These are phyloP conservation scores for Butyriboletus appendiculatus DNA, from an alignment of 1,284 basidiomycete genomes.

Conservation along the genomic window DNA sequence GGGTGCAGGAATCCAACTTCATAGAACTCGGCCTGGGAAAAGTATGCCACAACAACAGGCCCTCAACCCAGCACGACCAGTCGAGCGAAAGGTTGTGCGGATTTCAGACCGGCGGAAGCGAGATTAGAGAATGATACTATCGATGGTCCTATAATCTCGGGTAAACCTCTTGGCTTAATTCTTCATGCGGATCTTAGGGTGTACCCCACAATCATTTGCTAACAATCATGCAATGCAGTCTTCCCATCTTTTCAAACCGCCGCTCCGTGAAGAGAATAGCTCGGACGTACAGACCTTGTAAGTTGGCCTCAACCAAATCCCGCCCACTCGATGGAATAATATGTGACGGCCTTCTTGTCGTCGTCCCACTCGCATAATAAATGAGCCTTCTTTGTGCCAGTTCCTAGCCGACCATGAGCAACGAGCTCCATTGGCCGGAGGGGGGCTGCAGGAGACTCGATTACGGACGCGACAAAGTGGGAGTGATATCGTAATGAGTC, in stretches of 20 bases:
- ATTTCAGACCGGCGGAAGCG: conserved; percentile 40
- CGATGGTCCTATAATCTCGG: conserved; percentile 11
- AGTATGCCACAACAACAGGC: conserved; percentile 8
- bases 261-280: neutral
- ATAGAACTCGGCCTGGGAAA: conserved; percentile 10
- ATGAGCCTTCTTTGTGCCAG: conserved; percentile 97
- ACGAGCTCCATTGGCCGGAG: conserved; percentile 91
- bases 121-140: conserved; percentile 31
- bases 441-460: conserved; percentile 59
- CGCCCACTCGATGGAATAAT: conserved; percentile 89
- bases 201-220: conserved; percentile 20
- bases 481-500: conserved; percentile 97
- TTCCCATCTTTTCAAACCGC: neutral
- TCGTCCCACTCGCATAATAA: conserved; percentile 89
- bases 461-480: conserved; percentile 88
- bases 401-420: conserved; percentile 93
- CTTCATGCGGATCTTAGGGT: conserved; percentile 8
- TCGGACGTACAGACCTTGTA: neutral
- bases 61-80: conserved; percentile 5
- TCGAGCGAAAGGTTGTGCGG: conserved; percentile 26
- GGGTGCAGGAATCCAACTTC: conserved; percentile 40
- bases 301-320: conserved; percentile 71
- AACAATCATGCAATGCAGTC: conserved; percentile 11
- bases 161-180: conserved; percentile 11
- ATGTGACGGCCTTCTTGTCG: conserved; percentile 63